phyloP scores from a whole-genome alignment of 2,329 filamentous ascomycete genomes.

The Dactylellina sp. region DNA sequence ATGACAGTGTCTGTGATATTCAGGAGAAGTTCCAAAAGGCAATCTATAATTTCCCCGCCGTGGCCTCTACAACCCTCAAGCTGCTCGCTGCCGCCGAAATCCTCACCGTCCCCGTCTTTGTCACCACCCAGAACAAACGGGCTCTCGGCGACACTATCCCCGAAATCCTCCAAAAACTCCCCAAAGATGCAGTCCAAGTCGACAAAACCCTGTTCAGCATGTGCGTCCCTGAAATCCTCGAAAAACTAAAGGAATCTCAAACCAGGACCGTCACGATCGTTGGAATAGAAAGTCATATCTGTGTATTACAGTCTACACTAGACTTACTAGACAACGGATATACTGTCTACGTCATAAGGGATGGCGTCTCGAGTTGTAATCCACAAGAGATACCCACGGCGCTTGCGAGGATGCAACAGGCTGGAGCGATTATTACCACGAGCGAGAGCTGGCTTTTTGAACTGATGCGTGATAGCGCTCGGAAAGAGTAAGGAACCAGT shows the following conservation, averaged over 20 bases:
- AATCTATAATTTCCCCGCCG: slow-evolving; percentile 85
- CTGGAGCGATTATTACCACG: slow-evolving; percentile 82
- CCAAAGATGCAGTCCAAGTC: slow-evolving; percentile 70
- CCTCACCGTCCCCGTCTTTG: slow-evolving; percentile 81
- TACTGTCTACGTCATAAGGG: slow-evolving; percentile 86
- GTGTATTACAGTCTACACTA: slow-evolving; percentile 89
- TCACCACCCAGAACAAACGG: slow-evolving; percentile 84
- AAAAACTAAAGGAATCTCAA: slow-evolving; percentile 20
- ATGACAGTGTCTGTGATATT: slow-evolving; percentile 84
- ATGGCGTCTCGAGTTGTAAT: slow-evolving; percentile 91
- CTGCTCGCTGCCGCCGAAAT: slow-evolving; percentile 74
- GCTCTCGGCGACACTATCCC: slow-evolving; percentile 83
- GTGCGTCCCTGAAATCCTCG: slow-evolving; percentile 69
- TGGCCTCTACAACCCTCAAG: slow-evolving; percentile 77
- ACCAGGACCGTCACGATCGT: slow-evolving; percentile 75
- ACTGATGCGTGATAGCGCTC: slow-evolving; percentile 65
- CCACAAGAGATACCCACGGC: slow-evolving; percentile 82
- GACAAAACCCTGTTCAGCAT: slow-evolving; percentile 96
- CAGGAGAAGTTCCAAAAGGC: slow-evolving; percentile 90
- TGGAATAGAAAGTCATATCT: slow-evolving; percentile 94
- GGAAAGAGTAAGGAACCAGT: slow-evolving; percentile 64
- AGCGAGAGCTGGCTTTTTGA: slow-evolving; percentile 71
- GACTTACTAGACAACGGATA: slow-evolving; percentile 82
- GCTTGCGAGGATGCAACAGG: slow-evolving; percentile 77
- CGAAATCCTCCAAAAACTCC: slow-evolving; percentile 71